These are phyloP conservation scores for Phytophthora tubulina DNA, from an alignment of 352 stramenopile genomes.

Conservation along the genomic window DNA sequence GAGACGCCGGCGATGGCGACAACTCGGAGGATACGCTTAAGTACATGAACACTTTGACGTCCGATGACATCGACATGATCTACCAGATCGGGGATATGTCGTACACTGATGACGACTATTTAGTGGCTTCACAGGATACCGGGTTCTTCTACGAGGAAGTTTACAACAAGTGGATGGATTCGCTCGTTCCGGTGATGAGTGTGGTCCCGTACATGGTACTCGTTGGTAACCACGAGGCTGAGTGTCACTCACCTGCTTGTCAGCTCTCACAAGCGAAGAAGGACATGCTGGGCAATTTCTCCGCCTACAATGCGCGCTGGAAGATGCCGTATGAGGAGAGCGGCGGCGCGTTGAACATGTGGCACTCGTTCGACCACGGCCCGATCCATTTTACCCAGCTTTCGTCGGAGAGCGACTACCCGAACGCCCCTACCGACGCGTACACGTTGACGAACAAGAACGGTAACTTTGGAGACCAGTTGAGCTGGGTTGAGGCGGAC, in stretches of 20 bases:
- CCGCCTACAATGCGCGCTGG: constrained; percentile 57
- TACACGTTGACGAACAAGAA: not conserved
- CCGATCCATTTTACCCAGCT: not conserved
- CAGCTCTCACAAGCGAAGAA: constrained; percentile 47
- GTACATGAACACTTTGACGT: constrained; percentile 49
- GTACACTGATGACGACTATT: constrained; percentile 50
- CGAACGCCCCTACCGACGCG: not conserved
- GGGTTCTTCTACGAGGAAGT: constrained; percentile 90
- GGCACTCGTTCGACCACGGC: constrained; percentile 52
- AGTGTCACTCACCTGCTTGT: constrained; percentile 78
- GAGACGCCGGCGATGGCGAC: constrained; percentile 56
- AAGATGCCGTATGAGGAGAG: constrained; percentile 58
- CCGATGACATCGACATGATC: constrained; percentile 58
- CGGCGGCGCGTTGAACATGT: constrained; percentile 55
- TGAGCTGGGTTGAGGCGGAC: not conserved
- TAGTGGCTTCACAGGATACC: constrained; percentile 30
- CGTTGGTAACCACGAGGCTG: constrained; percentile 90
- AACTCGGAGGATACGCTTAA: constrained; percentile 50
- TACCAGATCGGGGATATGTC: constrained; percentile 81
- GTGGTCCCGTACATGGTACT: constrained; percentile 85
- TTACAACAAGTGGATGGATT: constrained; percentile 89
- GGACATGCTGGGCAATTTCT: constrained; percentile 61
- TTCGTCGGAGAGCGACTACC: not conserved
- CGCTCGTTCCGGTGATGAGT: constrained; percentile 61
- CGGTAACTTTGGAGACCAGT: not conserved